Evolutionary conservation across 2,329 filamentous ascomycete species (phyloP).

Genomic region (Epichloe typhina): DNA sequence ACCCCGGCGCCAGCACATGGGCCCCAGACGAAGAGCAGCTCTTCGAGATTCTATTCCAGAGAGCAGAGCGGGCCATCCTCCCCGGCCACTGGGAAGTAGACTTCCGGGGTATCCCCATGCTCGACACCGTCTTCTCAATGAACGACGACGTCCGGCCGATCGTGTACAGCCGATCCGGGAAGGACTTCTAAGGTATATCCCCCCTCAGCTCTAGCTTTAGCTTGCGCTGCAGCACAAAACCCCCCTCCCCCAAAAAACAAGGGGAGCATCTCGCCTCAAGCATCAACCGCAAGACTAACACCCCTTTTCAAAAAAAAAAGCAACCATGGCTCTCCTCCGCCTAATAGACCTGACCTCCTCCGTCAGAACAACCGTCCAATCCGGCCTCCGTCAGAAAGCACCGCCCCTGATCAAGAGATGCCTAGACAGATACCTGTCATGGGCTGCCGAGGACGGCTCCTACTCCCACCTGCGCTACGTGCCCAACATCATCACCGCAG

Average conservation of each 20-base stretch:
- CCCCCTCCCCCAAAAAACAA: too few species aligned
- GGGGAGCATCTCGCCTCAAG: neutral
- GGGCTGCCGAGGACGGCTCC: conserved; percentile 28
- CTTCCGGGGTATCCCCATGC: conserved; percentile 26
- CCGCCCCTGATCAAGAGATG: conserved; percentile 21
- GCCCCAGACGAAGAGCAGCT: conserved; percentile 34
- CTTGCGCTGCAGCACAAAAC: too few species aligned
- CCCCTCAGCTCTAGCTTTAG: too few species aligned
- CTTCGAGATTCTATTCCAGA: conserved; percentile 28
- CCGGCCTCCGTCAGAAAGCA: conserved; percentile 18
- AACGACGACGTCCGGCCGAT: conserved; percentile 19
- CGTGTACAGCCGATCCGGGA: conserved; percentile 23
- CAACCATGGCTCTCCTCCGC: conserved; percentile 24
- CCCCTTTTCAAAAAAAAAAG: conserved; percentile 13
- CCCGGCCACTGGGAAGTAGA: conserved; percentile 28
- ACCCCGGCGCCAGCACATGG: conserved; percentile 34
- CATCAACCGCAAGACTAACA: neutral
- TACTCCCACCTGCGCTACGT: conserved; percentile 21
- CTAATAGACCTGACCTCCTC: conserved; percentile 27
- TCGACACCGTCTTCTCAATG: conserved; percentile 22
- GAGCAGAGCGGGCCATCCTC: conserved; percentile 27
- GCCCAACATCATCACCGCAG: conserved; percentile 26
- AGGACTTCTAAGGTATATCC: conserved; percentile 23
- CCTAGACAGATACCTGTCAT: conserved; percentile 23
- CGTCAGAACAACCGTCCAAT: conserved; percentile 22